Evolutionary conservation across 1,284 basidiomycete genomes (phyloP), one percentile per base, ranked within the genome.

Genomic region (Athelia psychrophila): DNA sequence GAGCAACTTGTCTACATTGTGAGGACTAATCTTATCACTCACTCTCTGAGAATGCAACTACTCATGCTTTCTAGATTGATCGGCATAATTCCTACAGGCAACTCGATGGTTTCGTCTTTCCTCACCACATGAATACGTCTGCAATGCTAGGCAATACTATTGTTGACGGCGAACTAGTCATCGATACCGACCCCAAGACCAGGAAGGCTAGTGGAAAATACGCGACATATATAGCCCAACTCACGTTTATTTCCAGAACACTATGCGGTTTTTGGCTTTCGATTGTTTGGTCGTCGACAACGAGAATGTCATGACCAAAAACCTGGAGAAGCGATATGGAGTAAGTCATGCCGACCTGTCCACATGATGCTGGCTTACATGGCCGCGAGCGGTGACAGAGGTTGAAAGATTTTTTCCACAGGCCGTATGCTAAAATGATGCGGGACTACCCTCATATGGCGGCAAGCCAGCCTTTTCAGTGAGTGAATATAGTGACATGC

Each of bases 151-250:
- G 81, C 54, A 88, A 91, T 63, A 93, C 94, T 0, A 75, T 99
- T 9, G 71, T 99, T 16, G 97, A 99, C 64, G 97, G 94, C 45
- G 97, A 99, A 66, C 83, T 99, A 25, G 94, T 99, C 20, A 78
- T 94, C 50, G 97, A 99, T 65, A 78, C 88, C 15, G 91, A 98
- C 63, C 87, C 88, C 3, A 67, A 65, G 32, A 91, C 86, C 20
- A 81, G 81, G 47, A 71, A 76, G 62, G 93, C 91, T 57, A 46
- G 78, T 67, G 53, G n/a, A 60, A 49, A 13, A 56, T 44, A 30
- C 6, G 27, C 27, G 13, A 30, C 27, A 30, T 5, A 30, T 30
- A 13, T 30, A 6, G 27, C 38, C 48, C 13, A 30, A 30, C 27
- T 30, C 6, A 46, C 46, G 25, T 58, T 55, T 19, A 51, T 60